phyloP scores from a whole-genome alignment of 1,284 basidiomycete genomes.

The Moesziomyces parantarcticus region DNA sequence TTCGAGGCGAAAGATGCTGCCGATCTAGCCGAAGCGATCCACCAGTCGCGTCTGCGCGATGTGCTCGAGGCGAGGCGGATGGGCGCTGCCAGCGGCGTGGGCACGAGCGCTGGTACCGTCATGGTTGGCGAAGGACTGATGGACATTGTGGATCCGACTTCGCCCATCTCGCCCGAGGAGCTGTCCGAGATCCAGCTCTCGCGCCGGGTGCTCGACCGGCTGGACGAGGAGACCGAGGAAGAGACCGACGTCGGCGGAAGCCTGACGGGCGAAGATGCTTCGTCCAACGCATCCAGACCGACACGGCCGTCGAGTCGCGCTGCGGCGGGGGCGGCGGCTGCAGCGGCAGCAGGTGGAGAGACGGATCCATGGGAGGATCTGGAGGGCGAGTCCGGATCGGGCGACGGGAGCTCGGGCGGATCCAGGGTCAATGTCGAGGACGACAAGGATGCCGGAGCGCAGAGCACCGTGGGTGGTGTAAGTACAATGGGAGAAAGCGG shows the following conservation, averaged over 20 bases:
- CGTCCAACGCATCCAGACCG: background rate
- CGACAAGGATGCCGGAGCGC: slow-evolving; percentile 7
- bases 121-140: slow-evolving; percentile 13
- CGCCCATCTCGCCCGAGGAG: slow-evolving; percentile 31
- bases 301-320: slow-evolving; percentile 13
- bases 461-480: slow-evolving; percentile 37
- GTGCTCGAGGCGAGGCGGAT: slow-evolving; percentile 47
- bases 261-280: slow-evolving; percentile 1
- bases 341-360: slow-evolving; percentile 11
- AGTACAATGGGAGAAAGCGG: slow-evolving; percentile 2
- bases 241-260: slow-evolving; percentile 53
- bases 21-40: slow-evolving; percentile 43
- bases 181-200: slow-evolving; percentile 37
- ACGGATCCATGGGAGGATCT: slow-evolving; percentile 44
- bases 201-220: slow-evolving; percentile 52
- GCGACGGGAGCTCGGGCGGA: slow-evolving; percentile 5
- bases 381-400: slow-evolving; percentile 13
- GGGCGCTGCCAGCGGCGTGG: slow-evolving; percentile 40
- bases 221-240: slow-evolving; percentile 64
- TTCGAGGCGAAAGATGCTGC: slow-evolving; percentile 42
- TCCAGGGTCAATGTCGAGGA: slow-evolving; percentile 3
- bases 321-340: background rate
- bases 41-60: slow-evolving; percentile 45
- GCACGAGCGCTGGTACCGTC: background rate
- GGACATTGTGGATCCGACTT: slow-evolving; percentile 35